Percentiles rank a stretch among this genome's conserved stretches.
These are phyloP conservation scores for Rhododendron ovatum DNA, from an alignment of 148 eudicot species.

Conservation along the genomic window DNA sequence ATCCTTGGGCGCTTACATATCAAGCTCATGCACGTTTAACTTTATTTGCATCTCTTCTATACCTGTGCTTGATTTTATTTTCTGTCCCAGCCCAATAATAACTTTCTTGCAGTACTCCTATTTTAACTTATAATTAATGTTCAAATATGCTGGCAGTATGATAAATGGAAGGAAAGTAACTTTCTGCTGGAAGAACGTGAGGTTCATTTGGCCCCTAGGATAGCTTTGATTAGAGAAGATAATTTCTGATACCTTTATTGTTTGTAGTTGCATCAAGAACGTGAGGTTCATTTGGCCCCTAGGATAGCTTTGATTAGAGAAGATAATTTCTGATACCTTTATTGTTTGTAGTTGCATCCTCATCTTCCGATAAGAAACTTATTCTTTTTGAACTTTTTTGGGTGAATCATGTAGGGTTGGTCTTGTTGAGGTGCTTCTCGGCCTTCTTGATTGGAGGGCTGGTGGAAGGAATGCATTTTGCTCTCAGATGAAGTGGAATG, in stretches of 20 bases:
- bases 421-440: conserved; percentile 95
- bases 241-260: not conserved
- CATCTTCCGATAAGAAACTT: not conserved
- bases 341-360: not conserved
- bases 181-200: conserved; percentile 2
- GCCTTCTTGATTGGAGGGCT: conserved; percentile 99
- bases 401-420: conserved; percentile 64
- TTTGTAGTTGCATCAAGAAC: not conserved
- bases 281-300: not conserved
- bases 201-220: not conserved
- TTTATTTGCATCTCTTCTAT: not conserved
- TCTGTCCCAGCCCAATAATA: not conserved
- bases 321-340: not conserved
- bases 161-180: not conserved
- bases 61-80: not conserved
- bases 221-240: not conserved
- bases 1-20: not conserved
- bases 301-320: not conserved
- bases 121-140: not conserved
- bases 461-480: conserved; percentile 87
- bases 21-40: not conserved
- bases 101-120: too few species aligned
- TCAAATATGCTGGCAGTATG: not conserved
- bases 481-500: conserved; percentile 99
- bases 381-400: not conserved